These are phyloP conservation scores for Cymodocea nodosa DNA, from an alignment of 116 monocot species.

Conservation along the genomic window DNA sequence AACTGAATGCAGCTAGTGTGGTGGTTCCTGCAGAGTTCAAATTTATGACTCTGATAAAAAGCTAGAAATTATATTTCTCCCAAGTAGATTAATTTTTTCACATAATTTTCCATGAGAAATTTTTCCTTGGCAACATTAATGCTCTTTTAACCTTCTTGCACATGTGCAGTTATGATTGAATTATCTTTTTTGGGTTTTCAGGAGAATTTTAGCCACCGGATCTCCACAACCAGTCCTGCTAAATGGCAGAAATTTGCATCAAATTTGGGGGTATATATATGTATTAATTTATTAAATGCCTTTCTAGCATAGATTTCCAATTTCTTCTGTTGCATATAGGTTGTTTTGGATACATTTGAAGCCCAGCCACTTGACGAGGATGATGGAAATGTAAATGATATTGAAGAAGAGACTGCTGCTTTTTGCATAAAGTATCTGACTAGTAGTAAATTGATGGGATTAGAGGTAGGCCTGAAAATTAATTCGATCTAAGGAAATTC, in stretches of 20 bases:
- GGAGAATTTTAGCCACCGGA: conserved; percentile 83
- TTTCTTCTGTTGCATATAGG: conserved; percentile 22
- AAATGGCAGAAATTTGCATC: conserved; percentile 94
- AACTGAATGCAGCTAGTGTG: too few relatives aligned
- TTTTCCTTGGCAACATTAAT: too few relatives aligned
- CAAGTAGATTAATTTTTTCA: too few relatives aligned
- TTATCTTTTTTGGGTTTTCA: conserved; percentile 13
- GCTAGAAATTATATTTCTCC: too few relatives aligned
- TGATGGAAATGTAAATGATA: conserved; percentile 74
- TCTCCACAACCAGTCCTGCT: conserved; percentile 31
- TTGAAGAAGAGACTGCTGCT: conserved; percentile 73
- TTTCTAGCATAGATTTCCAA: not conserved
- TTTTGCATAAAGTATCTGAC: conserved; percentile 97
- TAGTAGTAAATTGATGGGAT: conserved; percentile 95
- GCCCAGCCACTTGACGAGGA: conserved; percentile 93
- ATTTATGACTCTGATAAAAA: too few relatives aligned
- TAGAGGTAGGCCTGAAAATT: conserved; percentile 51
- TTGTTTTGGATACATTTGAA: conserved; percentile 95
- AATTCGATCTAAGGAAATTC: not conserved
- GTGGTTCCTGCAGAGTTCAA: too few relatives aligned
- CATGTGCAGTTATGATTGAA: too few relatives aligned
- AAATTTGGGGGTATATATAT: conserved; percentile 37
- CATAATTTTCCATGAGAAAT: too few relatives aligned
- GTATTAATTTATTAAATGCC: not conserved
- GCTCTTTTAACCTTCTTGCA: too few relatives aligned